Conservation (phyloP, 1,284 basidiomycete species). For the Moesziomyces antarcticus region DNA sequence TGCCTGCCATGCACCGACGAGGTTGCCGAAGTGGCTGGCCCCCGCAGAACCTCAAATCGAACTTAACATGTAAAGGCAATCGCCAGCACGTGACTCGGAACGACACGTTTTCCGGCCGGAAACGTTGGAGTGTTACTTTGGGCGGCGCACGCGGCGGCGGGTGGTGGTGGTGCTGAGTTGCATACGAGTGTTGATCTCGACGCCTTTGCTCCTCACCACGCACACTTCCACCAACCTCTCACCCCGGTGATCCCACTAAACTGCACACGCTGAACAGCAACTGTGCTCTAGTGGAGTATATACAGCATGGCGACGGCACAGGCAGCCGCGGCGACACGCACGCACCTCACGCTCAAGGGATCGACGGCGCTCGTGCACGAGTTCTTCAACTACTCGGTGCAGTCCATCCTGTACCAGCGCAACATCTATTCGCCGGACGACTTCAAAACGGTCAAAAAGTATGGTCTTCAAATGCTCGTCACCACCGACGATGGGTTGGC, state of each 20-base stretch:
- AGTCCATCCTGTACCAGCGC: slow-evolving; percentile 87
- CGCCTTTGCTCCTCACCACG: background rate
- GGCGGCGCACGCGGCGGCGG: background rate
- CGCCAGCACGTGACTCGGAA: too few relatives aligned
- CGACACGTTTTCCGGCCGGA: too few relatives aligned
- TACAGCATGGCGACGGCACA: slow-evolving; percentile 47
- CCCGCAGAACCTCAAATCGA: too few relatives aligned
- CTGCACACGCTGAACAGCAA: too few relatives aligned
- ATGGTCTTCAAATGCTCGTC: slow-evolving; percentile 92
- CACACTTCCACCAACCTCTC: too few relatives aligned
- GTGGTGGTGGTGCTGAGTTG: background rate
- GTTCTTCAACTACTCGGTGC: slow-evolving; percentile 96
- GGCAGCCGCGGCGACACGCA: slow-evolving; percentile 54
- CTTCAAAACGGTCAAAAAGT: slow-evolving; percentile 83
- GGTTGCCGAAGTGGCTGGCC: too few relatives aligned
- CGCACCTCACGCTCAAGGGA: slow-evolving; percentile 82
- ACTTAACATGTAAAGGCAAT: too few relatives aligned
- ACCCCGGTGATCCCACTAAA: too few relatives aligned
- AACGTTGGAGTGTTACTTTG: background rate
- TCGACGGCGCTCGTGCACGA: slow-evolving; percentile 95
- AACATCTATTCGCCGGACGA: slow-evolving; percentile 98
- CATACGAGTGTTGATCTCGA: background rate
- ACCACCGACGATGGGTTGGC: slow-evolving; percentile 92
- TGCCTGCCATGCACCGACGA: too few relatives aligned
- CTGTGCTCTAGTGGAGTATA: too few relatives aligned